Percentiles rank a stretch among this genome's conserved stretches.
Evolutionary conservation across 2,329 filamentous ascomycete genomes (phyloP).

Genomic region (Cytospora mali): DNA sequence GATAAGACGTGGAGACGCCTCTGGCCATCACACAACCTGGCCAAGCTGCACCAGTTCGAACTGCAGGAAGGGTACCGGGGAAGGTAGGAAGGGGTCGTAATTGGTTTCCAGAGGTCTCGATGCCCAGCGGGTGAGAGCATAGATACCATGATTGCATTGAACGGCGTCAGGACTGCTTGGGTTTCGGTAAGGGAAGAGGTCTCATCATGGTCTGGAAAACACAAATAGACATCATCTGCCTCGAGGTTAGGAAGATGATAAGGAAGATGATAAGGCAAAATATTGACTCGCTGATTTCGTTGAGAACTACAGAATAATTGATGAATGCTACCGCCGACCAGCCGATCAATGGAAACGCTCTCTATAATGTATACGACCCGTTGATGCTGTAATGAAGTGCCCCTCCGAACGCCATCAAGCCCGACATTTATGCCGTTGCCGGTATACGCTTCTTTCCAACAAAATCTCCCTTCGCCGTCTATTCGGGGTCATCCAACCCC

Average conservation of each 20-base stretch:
- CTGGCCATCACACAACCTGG: background rate
- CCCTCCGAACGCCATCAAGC: constrained; percentile 7
- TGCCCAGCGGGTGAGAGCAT: constrained; percentile 9
- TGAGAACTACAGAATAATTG: constrained; percentile 5
- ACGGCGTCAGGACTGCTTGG: constrained; percentile 24
- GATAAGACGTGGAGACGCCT: background rate
- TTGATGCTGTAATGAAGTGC: constrained; percentile 14
- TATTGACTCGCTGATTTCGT: constrained; percentile 1
- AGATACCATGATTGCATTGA: constrained; percentile 26
- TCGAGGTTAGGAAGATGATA: constrained; percentile 1
- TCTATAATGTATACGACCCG: constrained; percentile 11
- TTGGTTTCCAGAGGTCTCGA: background rate
- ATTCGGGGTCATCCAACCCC: constrained; percentile 42
- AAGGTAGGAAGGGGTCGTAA: background rate
- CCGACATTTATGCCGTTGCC: background rate
- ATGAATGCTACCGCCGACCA: constrained; percentile 4
- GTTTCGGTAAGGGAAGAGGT: constrained; percentile 13
- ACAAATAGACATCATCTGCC: constrained; percentile 1
- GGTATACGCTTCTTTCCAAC: background rate
- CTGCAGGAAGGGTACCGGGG: background rate
- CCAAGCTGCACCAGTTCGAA: background rate
- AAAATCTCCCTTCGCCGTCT: background rate
- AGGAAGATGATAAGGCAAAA: constrained; percentile 3
- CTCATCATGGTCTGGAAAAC: constrained; percentile 16
- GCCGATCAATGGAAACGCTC: constrained; percentile 4